Evolutionary conservation across 345 rosid species (phyloP).

Genomic region (Gossypium turneri): DNA sequence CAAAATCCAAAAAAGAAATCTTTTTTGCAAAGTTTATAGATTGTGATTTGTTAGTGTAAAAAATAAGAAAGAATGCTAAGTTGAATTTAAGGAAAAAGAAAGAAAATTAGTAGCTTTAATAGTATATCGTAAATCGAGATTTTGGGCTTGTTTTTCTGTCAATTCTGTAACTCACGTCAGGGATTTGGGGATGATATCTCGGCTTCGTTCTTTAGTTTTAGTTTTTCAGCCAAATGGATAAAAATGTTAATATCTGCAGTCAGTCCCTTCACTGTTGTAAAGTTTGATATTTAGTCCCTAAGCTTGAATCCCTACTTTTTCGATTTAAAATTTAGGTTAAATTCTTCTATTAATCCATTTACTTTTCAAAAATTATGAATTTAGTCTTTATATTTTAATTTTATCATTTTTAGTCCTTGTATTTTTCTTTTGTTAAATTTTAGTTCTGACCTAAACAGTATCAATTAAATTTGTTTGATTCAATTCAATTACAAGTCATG

Average conservation of each 20-base stretch:
- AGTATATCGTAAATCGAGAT: background rate
- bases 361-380: too few relatives aligned
- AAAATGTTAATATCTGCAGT: background rate
- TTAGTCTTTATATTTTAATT: too few relatives aligned
- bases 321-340: too few relatives aligned
- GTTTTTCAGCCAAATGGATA: background rate
- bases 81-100: too few relatives aligned
- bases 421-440: too few relatives aligned
- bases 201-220: background rate
- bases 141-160: background rate
- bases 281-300: background rate
- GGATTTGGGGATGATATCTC: background rate
- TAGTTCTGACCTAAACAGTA: too few relatives aligned
- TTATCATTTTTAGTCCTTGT: too few relatives aligned
- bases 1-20: background rate
- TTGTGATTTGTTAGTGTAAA: background rate
- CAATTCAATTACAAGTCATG: too few relatives aligned
- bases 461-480: too few relatives aligned
- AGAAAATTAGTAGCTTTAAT: too few relatives aligned
- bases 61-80: background rate
- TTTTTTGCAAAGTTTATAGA: background rate
- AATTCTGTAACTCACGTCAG: slow-evolving; percentile 13
- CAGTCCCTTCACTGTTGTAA: background rate
- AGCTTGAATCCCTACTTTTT: background rate
- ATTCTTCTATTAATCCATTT: too few relatives aligned